These are phyloP conservation scores for Nepenthes gracilis DNA, from an alignment of 148 eudicot genomes.

Conservation along the genomic window DNA sequence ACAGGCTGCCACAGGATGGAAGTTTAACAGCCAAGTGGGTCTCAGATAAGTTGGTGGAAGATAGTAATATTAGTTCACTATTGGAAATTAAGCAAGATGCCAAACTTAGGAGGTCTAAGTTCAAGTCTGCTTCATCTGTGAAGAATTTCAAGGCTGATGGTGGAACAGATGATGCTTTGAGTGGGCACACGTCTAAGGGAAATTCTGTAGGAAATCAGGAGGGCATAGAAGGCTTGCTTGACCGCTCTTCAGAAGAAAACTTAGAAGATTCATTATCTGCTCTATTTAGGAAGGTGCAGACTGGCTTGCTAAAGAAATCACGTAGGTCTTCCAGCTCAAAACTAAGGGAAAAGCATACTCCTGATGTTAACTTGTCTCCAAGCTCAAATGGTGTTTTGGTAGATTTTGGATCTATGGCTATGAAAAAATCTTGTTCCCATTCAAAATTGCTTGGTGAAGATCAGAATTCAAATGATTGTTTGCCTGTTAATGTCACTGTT, in stretches of 20 bases:
- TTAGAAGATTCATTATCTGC: conserved; percentile 63
- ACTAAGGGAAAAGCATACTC: conserved; percentile 16
- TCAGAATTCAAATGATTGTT: conserved; percentile 14
- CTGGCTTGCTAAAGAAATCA: conserved; percentile 36
- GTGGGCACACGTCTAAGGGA: conserved; percentile 10
- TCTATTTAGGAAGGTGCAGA: conserved; percentile 48
- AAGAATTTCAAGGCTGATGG: conserved; percentile 9
- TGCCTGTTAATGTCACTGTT: conserved; percentile 6
- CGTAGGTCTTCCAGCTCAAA: conserved; percentile 25
- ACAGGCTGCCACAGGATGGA: conserved; percentile 12
- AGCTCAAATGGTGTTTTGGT: conserved; percentile 17
- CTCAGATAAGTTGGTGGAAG: background rate
- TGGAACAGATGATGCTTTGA: conserved; percentile 7
- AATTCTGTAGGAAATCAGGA: conserved; percentile 16
- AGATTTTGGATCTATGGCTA: conserved; percentile 6
- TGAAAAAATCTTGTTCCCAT: conserved; percentile 5
- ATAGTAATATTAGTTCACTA: conserved; percentile 2
- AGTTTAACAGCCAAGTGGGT: conserved; percentile 13
- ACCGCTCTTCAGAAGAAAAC: conserved; percentile 16
- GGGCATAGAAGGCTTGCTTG: conserved; percentile 13
- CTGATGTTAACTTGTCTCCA: conserved; percentile 15
- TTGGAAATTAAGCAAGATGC: conserved; percentile 8
- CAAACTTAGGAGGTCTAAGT: conserved; percentile 11
- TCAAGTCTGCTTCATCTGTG: conserved; percentile 17
- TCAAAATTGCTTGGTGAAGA: conserved; percentile 10